Evolutionary conservation across 176 grass and related monocot species (phyloP).

Genomic region (Oryza glumipatula): DNA sequence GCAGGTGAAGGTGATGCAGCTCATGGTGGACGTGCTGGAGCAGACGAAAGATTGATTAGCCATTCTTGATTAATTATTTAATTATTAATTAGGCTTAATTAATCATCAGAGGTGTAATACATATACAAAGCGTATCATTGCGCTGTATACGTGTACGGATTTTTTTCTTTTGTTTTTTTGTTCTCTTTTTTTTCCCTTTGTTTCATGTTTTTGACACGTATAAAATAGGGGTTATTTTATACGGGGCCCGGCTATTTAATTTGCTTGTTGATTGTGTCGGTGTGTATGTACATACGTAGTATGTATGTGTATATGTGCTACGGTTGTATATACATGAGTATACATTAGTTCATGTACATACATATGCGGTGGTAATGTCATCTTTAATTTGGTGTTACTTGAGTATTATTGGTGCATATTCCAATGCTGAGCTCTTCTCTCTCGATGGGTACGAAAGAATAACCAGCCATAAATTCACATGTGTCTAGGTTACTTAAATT

Average conservation of each 20-base stretch:
- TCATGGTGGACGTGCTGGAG: slow-evolving; percentile 57
- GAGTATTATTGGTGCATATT: no score
- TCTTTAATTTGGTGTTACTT: no score
- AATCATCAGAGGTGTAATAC: neutral
- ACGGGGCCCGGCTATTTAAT: no score
- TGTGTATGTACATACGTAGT: no score
- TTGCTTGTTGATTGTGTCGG: no score
- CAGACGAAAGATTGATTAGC: neutral
- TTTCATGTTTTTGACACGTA: neutral
- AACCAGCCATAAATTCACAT: no score
- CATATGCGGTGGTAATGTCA: no score
- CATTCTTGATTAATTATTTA: neutral
- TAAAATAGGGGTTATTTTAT: neutral
- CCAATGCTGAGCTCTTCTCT: no score
- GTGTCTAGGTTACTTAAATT: no score
- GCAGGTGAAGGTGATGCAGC: slow-evolving; percentile 53
- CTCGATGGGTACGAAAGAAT: no score
- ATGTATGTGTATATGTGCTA: neutral
- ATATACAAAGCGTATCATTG: neutral
- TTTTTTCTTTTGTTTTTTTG: neutral
- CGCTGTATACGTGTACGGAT: neutral
- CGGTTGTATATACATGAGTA: neutral
- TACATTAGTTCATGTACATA: slow-evolving; percentile 5
- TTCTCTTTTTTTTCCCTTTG: neutral
- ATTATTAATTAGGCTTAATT: neutral